A percentile compares a stretch with the other conserved stretches of the same genome.
phyloP scores from a whole-genome alignment of 371 early-diverging fungal species.

The Chytridiales sp. region DNA sequence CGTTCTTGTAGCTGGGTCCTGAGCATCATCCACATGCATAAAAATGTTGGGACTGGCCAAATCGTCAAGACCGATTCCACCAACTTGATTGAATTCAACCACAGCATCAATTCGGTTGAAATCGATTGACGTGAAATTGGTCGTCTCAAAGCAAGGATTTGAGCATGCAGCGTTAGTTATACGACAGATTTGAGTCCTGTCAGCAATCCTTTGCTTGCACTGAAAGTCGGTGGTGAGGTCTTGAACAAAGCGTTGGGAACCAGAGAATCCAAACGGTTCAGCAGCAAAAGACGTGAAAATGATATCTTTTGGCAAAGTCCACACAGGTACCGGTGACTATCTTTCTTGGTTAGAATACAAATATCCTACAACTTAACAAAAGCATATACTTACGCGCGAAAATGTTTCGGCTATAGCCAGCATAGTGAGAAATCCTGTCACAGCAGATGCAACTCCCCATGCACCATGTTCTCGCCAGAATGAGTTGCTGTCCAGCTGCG shows the following conservation, averaged over 20 bases:
- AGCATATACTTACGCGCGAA: constrained; percentile 51
- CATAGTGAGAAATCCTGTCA: constrained; percentile 63
- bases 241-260: constrained; percentile 77
- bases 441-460: constrained; percentile 26
- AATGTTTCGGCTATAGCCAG: constrained; percentile 73
- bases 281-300: constrained; percentile 71
- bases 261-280: constrained; percentile 76
- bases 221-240: constrained; percentile 61
- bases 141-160: constrained; percentile 61
- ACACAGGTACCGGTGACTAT: constrained; percentile 9
- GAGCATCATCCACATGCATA: constrained; percentile 42
- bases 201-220: constrained; percentile 56
- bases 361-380: neutral
- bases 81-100: constrained; percentile 46
- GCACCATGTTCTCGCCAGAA: constrained; percentile 60
- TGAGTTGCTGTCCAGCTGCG: constrained; percentile 65
- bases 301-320: constrained; percentile 60
- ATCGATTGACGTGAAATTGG: constrained; percentile 64
- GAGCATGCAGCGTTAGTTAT: constrained; percentile 54
- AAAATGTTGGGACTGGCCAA: constrained; percentile 7
- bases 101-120: constrained; percentile 60
- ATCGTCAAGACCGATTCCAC: constrained; percentile 16
- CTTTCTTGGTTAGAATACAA: neutral
- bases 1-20: constrained; percentile 11
- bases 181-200: constrained; percentile 46